Base-by-base conservation (phyloP, 140 eudicot genomes). In the Ambrosia hybrid region DNA sequence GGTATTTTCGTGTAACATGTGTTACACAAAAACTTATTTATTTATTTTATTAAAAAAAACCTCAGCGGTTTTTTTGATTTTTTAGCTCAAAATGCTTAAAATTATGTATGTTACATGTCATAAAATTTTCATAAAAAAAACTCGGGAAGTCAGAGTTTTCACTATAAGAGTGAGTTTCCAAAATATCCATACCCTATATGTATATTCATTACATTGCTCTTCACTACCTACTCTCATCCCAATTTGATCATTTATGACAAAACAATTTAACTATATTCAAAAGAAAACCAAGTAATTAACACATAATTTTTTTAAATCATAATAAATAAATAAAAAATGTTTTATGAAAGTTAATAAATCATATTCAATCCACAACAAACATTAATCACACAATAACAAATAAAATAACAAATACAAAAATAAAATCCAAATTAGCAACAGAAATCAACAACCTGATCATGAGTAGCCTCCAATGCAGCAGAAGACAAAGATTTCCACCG, bases 401-500 rank as follows among this genome's bases (percentile, higher is more conserved):
- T 2, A 13, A 3, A 52, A 74, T 21, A 57, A 17, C 17, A 5
- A 13, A 57, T 34, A 14, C 0, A 21, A 21, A 21, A 21, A 21
- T 21, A 21, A 21, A 67, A 65, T 12, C 26, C 0, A 26, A 36
- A n/a, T 15, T 38, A 37, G 21, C 14, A 49, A 15, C 21, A 59
- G n/a, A 56, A 72, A 78, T 11, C 53, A 78, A 21, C 6, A 56
- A 78, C 82, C 82, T 78, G 82, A 60, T 33, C 41, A 72, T 21
- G 26, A 21, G 26, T 21, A 21, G 26, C 26, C 26, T 21, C 26
- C 26, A 21, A 21, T 21, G 70, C 11, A 14, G 49, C 36, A 46
- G 70, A 14, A 51, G 72, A 65, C 10, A 74, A 78, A 6, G 74
- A 48, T 30, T 78, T 78, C 78, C 78, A 78, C 67, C 82, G 65